A percentile compares a stretch with the other conserved stretches of the same genome.
Evolutionary conservation across 306 rosid species (phyloP).

Genomic region (Fragaria ananassa): DNA sequence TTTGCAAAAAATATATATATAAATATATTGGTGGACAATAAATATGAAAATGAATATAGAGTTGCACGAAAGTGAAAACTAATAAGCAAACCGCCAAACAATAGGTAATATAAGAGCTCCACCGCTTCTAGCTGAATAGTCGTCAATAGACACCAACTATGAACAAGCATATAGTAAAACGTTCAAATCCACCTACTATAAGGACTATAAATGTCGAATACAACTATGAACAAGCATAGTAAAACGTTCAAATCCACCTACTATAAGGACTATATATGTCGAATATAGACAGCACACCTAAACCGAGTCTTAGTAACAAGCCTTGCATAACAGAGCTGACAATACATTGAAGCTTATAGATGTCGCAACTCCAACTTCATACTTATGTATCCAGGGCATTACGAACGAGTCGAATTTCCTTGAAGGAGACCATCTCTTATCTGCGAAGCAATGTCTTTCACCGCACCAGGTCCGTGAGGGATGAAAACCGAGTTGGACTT

Average conservation of each 20-base stretch:
- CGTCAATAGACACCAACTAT: background rate
- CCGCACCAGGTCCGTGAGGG: slow-evolving; percentile 58
- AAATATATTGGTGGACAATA: too few species aligned
- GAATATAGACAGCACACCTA: background rate
- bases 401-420: slow-evolving; percentile 17
- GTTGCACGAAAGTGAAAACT: too few species aligned
- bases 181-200: background rate
- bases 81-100: too few species aligned
- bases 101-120: too few species aligned
- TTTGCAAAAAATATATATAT: too few species aligned
- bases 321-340: background rate
- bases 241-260: background rate
- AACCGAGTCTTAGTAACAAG: background rate
- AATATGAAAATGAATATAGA: too few species aligned
- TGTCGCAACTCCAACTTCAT: background rate
- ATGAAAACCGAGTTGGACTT: slow-evolving; percentile 50
- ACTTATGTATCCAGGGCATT: background rate
- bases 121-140: too few species aligned
- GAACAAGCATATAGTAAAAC: background rate
- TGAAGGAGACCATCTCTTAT: slow-evolving; percentile 56
- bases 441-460: slow-evolving; percentile 46
- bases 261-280: background rate
- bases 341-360: background rate
- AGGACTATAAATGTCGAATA: background rate
- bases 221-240: background rate